A percentile compares a stretch with the other conserved stretches of the same genome.
These are phyloP conservation scores for Pythium rhizo-oryzae DNA, from an alignment of 352 stramenopile species.

Conservation along the genomic window DNA sequence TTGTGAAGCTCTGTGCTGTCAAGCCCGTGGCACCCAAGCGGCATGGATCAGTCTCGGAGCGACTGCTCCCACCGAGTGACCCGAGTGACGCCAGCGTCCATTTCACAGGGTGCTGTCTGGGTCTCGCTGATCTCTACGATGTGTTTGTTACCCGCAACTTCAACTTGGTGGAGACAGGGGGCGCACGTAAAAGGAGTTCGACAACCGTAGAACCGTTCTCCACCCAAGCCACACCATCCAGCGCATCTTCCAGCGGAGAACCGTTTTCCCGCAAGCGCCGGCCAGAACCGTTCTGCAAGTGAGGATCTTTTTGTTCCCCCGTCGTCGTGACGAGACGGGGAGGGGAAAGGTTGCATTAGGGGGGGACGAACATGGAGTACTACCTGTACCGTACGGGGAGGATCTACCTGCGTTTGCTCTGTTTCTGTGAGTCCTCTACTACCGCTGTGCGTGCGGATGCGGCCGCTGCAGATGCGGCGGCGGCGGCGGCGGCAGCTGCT, in stretches of 20 bases:
- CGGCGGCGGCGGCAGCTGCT: slow-evolving; percentile 29
- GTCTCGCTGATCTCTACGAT: neutral
- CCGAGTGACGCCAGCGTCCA: slow-evolving; percentile 4
- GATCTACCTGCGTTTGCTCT: neutral
- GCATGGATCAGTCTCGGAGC: neutral
- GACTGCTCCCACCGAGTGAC: neutral
- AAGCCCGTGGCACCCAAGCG: neutral
- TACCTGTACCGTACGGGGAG: neutral
- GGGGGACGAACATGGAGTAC: neutral
- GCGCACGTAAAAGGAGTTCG: too few relatives aligned
- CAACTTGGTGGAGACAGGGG: slow-evolving; percentile 2
- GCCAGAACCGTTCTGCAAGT: neutral
- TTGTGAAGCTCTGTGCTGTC: neutral
- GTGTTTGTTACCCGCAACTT: slow-evolving; percentile 16
- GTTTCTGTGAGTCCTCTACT: neutral
- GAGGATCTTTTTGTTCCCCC: neutral
- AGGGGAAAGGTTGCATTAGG: neutral
- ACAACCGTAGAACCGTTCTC: neutral
- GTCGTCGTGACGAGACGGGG: too few relatives aligned
- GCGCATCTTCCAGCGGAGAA: neutral
- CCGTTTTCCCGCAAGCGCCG: neutral
- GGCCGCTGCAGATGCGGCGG: slow-evolving; percentile 4
- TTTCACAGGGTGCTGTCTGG: neutral
- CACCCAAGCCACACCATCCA: neutral
- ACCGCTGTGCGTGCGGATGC: neutral